Evolutionary conservation across 2,329 filamentous ascomycete genomes (phyloP).

Genomic region (Colletotrichum sp.): DNA sequence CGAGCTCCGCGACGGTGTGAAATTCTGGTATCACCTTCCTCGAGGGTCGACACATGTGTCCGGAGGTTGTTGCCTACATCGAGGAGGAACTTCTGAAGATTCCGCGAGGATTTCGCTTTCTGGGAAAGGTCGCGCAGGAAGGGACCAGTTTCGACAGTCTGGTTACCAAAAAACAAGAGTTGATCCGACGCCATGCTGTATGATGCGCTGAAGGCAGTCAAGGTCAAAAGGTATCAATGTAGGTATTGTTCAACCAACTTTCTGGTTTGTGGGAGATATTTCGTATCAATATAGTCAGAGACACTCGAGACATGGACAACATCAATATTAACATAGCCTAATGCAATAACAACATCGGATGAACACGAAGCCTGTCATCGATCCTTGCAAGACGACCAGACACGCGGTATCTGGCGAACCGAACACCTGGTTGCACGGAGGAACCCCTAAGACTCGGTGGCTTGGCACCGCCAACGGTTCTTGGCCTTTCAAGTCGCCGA

Average conservation of each 20-base stretch:
- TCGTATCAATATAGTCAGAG: neutral
- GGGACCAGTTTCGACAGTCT: neutral
- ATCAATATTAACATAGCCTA: neutral
- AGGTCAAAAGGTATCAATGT: neutral
- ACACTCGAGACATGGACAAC: neutral
- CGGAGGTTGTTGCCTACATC: neutral
- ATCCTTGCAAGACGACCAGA: neutral
- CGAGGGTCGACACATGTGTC: neutral
- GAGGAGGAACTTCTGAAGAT: neutral
- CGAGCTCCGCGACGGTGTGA: neutral
- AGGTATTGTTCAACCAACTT: neutral
- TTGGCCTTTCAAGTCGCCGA: neutral
- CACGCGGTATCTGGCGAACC: neutral
- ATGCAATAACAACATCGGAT: neutral
- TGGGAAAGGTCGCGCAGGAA: neutral
- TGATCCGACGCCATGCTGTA: neutral
- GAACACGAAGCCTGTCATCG: neutral
- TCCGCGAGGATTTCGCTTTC: neutral
- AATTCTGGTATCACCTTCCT: neutral
- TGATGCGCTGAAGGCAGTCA: neutral
- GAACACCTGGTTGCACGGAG: neutral
- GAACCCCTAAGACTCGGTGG: neutral
- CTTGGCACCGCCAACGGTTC: neutral
- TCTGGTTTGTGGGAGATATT: neutral
- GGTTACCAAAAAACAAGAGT: neutral